These are phyloP conservation scores for Pleurotus sapidus DNA, from an alignment of 768 basidiomycete species.

Conservation along the genomic window DNA sequence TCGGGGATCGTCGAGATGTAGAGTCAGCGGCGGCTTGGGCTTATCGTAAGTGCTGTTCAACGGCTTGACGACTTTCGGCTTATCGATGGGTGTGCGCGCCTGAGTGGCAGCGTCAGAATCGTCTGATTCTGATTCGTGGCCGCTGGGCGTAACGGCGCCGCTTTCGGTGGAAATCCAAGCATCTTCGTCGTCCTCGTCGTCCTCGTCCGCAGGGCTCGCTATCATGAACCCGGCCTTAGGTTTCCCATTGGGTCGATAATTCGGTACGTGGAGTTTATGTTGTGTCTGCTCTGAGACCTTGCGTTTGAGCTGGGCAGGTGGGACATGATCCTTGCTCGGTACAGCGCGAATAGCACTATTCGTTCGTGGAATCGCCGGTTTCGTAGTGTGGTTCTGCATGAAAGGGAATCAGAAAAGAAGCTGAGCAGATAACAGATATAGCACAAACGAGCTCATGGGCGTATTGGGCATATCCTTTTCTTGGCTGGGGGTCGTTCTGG, in stretches of 20 bases:
- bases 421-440: conserved; percentile 12
- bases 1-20: background rate
- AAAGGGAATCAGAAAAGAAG: conserved; percentile 3
- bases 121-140: conserved; percentile 43
- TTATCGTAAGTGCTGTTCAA: conserved; percentile 1
- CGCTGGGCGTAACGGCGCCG: conserved; percentile 65
- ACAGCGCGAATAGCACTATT: conserved; percentile 3
- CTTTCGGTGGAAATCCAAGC: conserved; percentile 82
- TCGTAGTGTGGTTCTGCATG: background rate
- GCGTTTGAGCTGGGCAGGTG: conserved; percentile 18
- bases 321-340: background rate
- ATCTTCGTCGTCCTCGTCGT: conserved; percentile 52
- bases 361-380: background rate
- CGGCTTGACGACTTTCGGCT: background rate
- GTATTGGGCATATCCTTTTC: conserved; percentile 37
- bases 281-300: conserved; percentile 19
- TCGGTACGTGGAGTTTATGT: conserved; percentile 15
- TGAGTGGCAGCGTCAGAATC: conserved; percentile 31
- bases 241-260: conserved; percentile 19
- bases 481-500: conserved; percentile 52
- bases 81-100: conserved; percentile 11
- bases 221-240: conserved; percentile 58
- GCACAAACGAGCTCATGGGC: conserved; percentile 29
- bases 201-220: conserved; percentile 41
- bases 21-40: conserved; percentile 8